Conservation (phyloP, 805 yeast genomes). For the Kuraishia capsulata region DNA sequence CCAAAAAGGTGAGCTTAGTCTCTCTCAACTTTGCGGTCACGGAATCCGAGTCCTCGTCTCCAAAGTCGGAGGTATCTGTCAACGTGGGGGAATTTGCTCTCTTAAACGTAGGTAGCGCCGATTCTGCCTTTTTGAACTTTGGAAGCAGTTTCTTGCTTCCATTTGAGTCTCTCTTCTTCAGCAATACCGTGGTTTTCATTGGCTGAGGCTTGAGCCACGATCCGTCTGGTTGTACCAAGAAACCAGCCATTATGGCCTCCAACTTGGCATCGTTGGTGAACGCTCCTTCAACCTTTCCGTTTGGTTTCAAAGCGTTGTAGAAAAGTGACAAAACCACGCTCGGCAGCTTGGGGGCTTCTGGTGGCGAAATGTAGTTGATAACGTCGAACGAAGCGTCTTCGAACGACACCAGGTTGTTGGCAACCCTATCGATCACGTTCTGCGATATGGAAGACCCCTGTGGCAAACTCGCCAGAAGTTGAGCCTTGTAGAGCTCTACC, state of each 20-base stretch:
- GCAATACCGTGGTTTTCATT: constrained; percentile 24
- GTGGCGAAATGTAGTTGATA: constrained; percentile 50
- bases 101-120: constrained; percentile 21
- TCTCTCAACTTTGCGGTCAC: constrained; percentile 34
- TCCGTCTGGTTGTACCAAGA: constrained; percentile 33
- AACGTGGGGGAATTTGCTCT: constrained; percentile 24
- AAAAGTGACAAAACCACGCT: constrained; percentile 30
- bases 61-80: constrained; percentile 36
- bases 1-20: constrained; percentile 45
- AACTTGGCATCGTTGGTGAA: constrained; percentile 41
- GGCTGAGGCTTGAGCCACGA: constrained; percentile 56
- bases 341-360: constrained; percentile 36
- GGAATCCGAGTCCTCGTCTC: constrained; percentile 28
- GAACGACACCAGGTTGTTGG: constrained; percentile 31
- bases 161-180: constrained; percentile 11
- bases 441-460: constrained; percentile 31
- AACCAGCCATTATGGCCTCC: constrained; percentile 62
- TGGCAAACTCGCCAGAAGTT: constrained; percentile 14
- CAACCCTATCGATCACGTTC: constrained; percentile 49
- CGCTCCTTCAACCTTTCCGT: constrained; percentile 45
- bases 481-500: constrained; percentile 30
- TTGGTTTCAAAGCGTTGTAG: constrained; percentile 26
- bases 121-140: constrained; percentile 3
- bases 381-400: constrained; percentile 27
- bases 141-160: no score